Evolutionary conservation across 2,329 filamentous ascomycete genomes (phyloP).

Genomic region (Colletotrichum noveboracense): DNA sequence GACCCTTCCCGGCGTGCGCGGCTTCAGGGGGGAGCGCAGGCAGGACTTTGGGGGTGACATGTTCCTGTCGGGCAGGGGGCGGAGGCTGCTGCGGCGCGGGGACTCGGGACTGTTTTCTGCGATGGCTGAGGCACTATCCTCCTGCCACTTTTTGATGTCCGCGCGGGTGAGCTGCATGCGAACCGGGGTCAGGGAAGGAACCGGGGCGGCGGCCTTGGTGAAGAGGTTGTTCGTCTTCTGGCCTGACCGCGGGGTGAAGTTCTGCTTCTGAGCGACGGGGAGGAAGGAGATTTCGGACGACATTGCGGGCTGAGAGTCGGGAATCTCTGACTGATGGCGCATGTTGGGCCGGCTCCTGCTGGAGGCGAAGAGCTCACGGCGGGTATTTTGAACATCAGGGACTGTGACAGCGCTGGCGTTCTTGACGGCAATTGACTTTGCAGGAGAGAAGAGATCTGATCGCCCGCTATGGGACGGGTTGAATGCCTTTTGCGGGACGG

Average conservation of each 20-base stretch:
- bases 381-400: background rate
- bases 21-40: conserved; percentile 61
- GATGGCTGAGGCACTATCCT: conserved; percentile 40
- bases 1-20: conserved; percentile 61
- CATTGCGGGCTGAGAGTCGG: conserved; percentile 31
- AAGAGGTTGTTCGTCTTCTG: conserved; percentile 44
- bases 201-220: conserved; percentile 32
- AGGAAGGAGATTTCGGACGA: conserved; percentile 37
- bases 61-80: conserved; percentile 54
- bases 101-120: conserved; percentile 42
- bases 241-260: conserved; percentile 51
- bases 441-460: conserved; percentile 41
- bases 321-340: conserved; percentile 13
- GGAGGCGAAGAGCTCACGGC: conserved; percentile 3
- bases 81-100: conserved; percentile 38
- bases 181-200: conserved; percentile 38
- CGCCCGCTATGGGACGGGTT: conserved; percentile 34
- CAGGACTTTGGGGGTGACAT: conserved; percentile 63
- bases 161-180: conserved; percentile 46
- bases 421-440: conserved; percentile 8
- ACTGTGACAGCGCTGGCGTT: background rate
- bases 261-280: conserved; percentile 49
- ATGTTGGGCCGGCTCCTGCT: background rate
- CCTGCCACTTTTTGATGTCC: conserved; percentile 47
- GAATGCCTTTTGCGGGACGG: conserved; percentile 35